Conservation (phyloP, 192 early-diverging fungal species). For the Anaeromyces robustus region DNA sequence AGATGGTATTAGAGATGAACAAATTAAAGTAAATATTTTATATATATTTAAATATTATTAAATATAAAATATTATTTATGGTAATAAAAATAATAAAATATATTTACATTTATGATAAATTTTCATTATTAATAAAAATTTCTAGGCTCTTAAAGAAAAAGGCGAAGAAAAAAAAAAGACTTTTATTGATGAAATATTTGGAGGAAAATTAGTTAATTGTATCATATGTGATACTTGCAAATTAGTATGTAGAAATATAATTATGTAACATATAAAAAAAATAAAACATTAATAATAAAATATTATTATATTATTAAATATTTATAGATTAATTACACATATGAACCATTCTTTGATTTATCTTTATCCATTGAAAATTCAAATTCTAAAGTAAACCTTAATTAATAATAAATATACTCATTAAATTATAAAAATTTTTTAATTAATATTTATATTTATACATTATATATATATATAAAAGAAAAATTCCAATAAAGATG, state of each 20-base stretch:
- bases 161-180: constrained; percentile 10
- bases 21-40: constrained; percentile 5
- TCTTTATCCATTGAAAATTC: constrained; percentile 7
- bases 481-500: not conserved
- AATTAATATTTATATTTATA: too few relatives aligned
- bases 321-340: constrained; percentile 29
- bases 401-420: too few relatives aligned
- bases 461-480: not conserved
- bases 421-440: too few relatives aligned
- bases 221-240: constrained; percentile 51
- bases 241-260: constrained; percentile 12
- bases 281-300: constrained; percentile 8
- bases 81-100: too few relatives aligned
- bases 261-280: not conserved
- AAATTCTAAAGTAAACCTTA: not conserved
- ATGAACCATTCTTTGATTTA: constrained; percentile 9
- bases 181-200: constrained; percentile 51
- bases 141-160: not conserved
- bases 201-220: constrained; percentile 40
- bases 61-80: too few relatives aligned
- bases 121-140: too few relatives aligned
- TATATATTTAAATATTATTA: too few relatives aligned
- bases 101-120: too few relatives aligned
- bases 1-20: constrained; percentile 43
- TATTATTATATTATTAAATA: constrained; percentile 39